Conservation (phyloP, 83 land plant genomes). For the Picea abies region DNA sequence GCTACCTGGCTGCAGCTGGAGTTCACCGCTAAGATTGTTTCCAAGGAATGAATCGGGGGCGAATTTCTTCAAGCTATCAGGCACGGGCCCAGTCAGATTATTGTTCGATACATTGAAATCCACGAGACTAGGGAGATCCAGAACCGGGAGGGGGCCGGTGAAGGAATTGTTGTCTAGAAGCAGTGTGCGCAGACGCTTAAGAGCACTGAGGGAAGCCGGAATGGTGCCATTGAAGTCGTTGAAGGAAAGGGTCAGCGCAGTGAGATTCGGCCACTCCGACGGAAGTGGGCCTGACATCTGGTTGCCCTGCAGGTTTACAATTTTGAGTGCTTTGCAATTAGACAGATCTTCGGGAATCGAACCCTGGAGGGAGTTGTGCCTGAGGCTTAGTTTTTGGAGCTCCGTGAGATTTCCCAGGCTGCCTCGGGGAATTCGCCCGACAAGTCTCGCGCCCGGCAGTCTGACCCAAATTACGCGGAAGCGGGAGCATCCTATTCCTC, state of each 20-base stretch:
- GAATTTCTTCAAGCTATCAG: conserved; percentile 2
- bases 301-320: conserved; percentile 64
- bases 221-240: conserved; percentile 68
- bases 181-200: conserved; percentile 41
- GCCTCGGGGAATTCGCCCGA: conserved; percentile 51
- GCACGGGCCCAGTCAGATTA: conserved; percentile 56
- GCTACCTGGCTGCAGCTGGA: conserved; percentile 3
- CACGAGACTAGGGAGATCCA: conserved; percentile 29
- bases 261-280: conserved; percentile 29
- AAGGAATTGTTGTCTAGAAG: conserved; percentile 50
- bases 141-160: conserved; percentile 48
- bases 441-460: conserved; percentile 57
- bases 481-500: conserved; percentile 42
- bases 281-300: conserved; percentile 55
- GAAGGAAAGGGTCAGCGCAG: conserved; percentile 48
- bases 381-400: conserved; percentile 57
- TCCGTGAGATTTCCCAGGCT: conserved; percentile 54
- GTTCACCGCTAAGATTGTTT: conserved; percentile 22
- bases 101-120: conserved; percentile 77
- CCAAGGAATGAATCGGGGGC: conserved; percentile 3
- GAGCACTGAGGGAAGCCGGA: conserved; percentile 34
- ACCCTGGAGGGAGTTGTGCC: conserved; percentile 58
- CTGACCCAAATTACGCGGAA: conserved; percentile 46
- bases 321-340: conserved; percentile 30
- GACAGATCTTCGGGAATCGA: conserved; percentile 60